Conservation (phyloP, 768 basidiomycete genomes). For the Rhodotorula taiwanensis region DNA sequence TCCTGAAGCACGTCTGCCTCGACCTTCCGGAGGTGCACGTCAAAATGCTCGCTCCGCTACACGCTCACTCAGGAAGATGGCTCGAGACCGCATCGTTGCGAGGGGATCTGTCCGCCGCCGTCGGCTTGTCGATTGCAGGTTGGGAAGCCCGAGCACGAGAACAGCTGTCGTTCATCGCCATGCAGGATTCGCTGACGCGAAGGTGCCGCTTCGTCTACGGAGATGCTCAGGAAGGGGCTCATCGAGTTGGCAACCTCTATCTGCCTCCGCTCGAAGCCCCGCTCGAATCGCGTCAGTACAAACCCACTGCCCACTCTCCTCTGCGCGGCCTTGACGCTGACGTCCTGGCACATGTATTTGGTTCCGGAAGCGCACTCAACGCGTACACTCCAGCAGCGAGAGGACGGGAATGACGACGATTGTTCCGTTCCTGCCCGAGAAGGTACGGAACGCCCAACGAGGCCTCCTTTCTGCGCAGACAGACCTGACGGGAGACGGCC, state of each 20-base stretch:
- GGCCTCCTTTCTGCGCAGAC: too few species aligned
- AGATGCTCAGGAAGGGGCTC: neutral
- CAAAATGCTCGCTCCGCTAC: constrained; percentile 23
- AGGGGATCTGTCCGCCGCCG: constrained; percentile 51
- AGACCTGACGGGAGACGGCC: too few species aligned
- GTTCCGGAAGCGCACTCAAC: too few species aligned
- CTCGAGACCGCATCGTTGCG: constrained; percentile 35
- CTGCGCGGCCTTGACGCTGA: too few species aligned
- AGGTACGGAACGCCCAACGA: too few species aligned
- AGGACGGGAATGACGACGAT: too few species aligned
- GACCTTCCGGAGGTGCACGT: constrained; percentile 18
- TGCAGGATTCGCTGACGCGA: constrained; percentile 64
- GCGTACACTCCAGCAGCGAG: too few species aligned
- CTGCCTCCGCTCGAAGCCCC: constrained; percentile 5
- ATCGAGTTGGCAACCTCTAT: constrained; percentile 1
- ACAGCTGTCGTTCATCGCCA: constrained; percentile 62
- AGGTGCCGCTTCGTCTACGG: constrained; percentile 35
- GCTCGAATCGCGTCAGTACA: too few species aligned
- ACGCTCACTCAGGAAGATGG: constrained; percentile 19
- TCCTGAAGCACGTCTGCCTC: constrained; percentile 50
- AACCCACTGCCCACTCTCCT: too few species aligned
- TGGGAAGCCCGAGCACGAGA: constrained; percentile 52
- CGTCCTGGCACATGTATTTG: too few species aligned
- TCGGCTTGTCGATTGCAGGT: constrained; percentile 59
- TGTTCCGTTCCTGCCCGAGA: too few species aligned